These are phyloP conservation scores for Mallotus repandus DNA, from an alignment of 441 rosid genomes.

Conservation along the genomic window DNA sequence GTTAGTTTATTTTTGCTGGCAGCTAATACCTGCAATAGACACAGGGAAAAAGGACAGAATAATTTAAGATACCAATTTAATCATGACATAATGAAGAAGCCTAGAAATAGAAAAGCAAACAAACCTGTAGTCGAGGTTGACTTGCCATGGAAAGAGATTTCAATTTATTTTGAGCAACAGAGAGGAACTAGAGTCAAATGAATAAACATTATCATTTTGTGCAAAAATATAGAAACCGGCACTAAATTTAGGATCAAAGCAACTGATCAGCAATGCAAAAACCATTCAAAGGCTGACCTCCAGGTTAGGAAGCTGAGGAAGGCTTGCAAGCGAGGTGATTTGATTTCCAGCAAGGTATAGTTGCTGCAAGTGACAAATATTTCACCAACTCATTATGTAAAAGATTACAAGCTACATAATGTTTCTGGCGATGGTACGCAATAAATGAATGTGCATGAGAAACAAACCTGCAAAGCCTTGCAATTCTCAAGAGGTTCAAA, in stretches of 20 bases:
- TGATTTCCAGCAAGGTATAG: conserved; percentile 99
- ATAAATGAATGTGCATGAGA: conserved; percentile 30
- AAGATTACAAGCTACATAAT: conserved; percentile 16
- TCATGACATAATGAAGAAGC: conserved; percentile 16
- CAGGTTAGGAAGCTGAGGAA: conserved; percentile 95
- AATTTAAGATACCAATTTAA: conserved; percentile 15
- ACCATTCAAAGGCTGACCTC: conserved; percentile 58
- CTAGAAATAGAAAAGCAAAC: conserved; percentile 22
- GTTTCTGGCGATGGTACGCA: conserved; percentile 11
- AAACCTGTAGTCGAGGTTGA: conserved; percentile 98
- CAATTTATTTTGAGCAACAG: conserved; percentile 97
- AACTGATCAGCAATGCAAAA: conserved; percentile 16
- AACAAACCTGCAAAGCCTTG: conserved; percentile 82
- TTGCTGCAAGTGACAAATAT: conserved; percentile 61
- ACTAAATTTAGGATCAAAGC: conserved; percentile 13
- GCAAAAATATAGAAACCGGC: conserved; percentile 8
- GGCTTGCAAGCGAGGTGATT: conserved; percentile 91
- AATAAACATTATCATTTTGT: conserved; percentile 1
- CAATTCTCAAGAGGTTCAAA: conserved; percentile 97
- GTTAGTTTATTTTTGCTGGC: conserved; percentile 96
- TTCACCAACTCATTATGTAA: conserved; percentile 28
- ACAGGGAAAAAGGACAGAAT: conserved; percentile 10
- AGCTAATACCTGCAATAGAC: conserved; percentile 74
- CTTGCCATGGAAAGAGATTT: conserved; percentile 98
- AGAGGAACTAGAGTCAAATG: conserved; percentile 67